Percentiles rank a stretch among this genome's conserved stretches.
Evolutionary conservation across 1,284 basidiomycete species (phyloP).

Genomic region (Cryptococcus neoformans): DNA sequence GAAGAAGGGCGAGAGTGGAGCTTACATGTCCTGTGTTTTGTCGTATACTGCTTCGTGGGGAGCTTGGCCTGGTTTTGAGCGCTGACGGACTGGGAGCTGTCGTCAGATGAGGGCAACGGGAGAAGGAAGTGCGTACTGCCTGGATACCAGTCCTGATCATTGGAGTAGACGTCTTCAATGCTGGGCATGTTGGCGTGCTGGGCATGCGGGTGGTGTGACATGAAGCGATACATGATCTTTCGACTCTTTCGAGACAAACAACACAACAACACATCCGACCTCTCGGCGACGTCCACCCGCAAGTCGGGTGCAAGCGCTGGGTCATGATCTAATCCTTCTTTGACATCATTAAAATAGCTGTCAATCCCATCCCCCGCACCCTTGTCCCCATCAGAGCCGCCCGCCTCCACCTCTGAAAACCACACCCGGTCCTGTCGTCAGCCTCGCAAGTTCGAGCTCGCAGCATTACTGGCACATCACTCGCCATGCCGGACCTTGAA

Average conservation of each 20-base stretch:
- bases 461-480: background rate
- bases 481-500: constrained; percentile 15
- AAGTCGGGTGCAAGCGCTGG: too few relatives aligned
- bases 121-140: constrained; percentile 21
- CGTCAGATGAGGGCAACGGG: background rate
- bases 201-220: too few relatives aligned
- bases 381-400: background rate
- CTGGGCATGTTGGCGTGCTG: background rate
- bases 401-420: background rate
- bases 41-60: constrained; percentile 37
- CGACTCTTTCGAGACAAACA: too few relatives aligned
- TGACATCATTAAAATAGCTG: background rate
- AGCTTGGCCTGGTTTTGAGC: constrained; percentile 33
- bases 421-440: too few relatives aligned
- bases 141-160: constrained; percentile 24
- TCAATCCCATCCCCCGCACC: background rate
- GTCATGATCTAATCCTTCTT: background rate
- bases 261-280: too few relatives aligned
- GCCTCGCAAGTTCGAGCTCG: too few relatives aligned
- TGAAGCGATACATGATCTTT: background rate
- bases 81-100: constrained; percentile 16
- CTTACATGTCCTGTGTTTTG: constrained; percentile 30
- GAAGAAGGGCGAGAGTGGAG: background rate
- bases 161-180: constrained; percentile 25
- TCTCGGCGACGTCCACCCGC: too few relatives aligned